phyloP scores from a whole-genome alignment of 352 stramenopile species.

The Globisporangium emineosum region DNA sequence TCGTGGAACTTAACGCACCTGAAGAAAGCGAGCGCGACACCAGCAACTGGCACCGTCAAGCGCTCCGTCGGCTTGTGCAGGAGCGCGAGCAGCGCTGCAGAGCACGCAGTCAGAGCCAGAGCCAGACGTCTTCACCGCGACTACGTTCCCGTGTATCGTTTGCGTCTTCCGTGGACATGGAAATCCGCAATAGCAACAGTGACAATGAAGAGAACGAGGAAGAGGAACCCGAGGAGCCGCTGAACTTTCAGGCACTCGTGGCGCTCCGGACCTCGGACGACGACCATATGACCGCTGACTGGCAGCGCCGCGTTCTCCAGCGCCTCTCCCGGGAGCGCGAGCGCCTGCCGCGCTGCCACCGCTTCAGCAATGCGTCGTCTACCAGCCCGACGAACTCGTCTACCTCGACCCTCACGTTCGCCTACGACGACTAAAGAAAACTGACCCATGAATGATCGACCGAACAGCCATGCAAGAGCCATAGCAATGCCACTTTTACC shows the following conservation, averaged over 20 bases:
- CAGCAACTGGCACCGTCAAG: constrained; percentile 29
- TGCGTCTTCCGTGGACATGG: constrained; percentile 12
- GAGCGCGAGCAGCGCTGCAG: constrained; percentile 29
- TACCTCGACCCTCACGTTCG: constrained; percentile 28
- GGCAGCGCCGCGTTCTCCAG: constrained; percentile 30
- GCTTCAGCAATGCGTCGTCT: not conserved
- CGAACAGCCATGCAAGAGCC: not conserved
- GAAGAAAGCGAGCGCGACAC: constrained; percentile 15
- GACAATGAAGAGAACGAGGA: not conserved
- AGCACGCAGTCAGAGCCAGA: not conserved
- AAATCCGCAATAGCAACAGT: not conserved
- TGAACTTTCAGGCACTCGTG: constrained; percentile 29
- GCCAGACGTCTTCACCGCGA: not conserved
- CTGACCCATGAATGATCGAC: not conserved
- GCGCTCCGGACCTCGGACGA: constrained; percentile 20
- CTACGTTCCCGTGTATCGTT: constrained; percentile 9
- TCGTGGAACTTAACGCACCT: constrained; percentile 27
- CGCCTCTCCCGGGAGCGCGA: constrained; percentile 34
- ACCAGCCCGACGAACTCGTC: constrained; percentile 25
- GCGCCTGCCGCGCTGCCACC: constrained; percentile 16
- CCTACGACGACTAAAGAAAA: constrained; percentile 9
- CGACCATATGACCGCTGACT: constrained; percentile 21
- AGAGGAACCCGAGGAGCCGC: constrained; percentile 7
- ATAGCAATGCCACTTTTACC: not conserved
- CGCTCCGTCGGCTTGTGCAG: constrained; percentile 36